Percentiles rank a stretch among this genome's conserved stretches.
phyloP scores from a whole-genome alignment of 2,329 filamentous ascomycete genomes.

The Colletotrichum endophyticum region DNA sequence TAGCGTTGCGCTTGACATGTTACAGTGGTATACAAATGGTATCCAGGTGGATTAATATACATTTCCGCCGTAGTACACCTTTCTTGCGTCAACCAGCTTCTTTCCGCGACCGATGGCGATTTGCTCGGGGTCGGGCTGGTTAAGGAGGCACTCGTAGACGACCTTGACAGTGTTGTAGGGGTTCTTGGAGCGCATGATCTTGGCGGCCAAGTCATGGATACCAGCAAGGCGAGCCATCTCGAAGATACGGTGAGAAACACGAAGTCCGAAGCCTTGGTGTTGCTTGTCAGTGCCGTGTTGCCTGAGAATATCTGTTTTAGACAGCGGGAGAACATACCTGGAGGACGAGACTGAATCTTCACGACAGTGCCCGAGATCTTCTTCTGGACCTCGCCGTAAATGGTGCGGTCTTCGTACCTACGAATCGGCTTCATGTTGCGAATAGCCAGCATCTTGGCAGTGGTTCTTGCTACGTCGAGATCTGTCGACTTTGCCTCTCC shows the following conservation, averaged over 20 bases:
- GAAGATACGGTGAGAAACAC: constrained; percentile 89
- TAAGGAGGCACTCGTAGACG: constrained; percentile 79
- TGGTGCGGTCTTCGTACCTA: constrained; percentile 90
- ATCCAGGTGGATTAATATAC: constrained; percentile 53
- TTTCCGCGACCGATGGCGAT: constrained; percentile 88
- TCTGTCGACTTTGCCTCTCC: constrained; percentile 91
- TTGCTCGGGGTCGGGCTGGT: constrained; percentile 86
- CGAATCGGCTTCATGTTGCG: constrained; percentile 92
- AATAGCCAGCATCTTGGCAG: constrained; percentile 82
- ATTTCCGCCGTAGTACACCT: constrained; percentile 92
- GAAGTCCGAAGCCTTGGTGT: constrained; percentile 85
- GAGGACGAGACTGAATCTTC: constrained; percentile 80
- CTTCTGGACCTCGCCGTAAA: constrained; percentile 80
- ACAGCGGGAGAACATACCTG: constrained; percentile 68
- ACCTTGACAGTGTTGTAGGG: constrained; percentile 99
- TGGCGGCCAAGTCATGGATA: constrained; percentile 84
- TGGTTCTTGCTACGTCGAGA: constrained; percentile 66
- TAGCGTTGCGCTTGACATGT: constrained; percentile 16
- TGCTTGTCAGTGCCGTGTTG: background rate
- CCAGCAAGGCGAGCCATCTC: constrained; percentile 90
- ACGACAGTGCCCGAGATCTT: constrained; percentile 92
- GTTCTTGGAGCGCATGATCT: constrained; percentile 85
- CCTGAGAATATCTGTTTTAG: background rate
- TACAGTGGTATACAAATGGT: constrained; percentile 16
- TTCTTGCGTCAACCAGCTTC: constrained; percentile 95